Percentiles rank a stretch among this genome's conserved stretches.
phyloP scores from a whole-genome alignment of 2,329 filamentous ascomycete species.

The Fusarium incarnatum region DNA sequence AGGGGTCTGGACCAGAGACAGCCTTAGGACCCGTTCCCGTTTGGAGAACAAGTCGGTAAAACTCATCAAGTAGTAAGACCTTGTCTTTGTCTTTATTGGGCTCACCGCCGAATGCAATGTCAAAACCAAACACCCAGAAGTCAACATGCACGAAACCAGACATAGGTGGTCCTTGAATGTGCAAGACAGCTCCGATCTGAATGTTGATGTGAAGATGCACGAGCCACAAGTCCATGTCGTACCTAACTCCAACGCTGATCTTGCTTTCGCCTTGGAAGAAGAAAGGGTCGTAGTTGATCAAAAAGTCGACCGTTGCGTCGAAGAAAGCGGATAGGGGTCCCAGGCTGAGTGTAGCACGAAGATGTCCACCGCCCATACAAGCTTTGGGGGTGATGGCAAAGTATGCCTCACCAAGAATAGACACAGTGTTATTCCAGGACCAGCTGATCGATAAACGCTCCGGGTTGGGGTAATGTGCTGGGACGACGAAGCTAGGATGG shows the following conservation, averaged over 20 bases:
- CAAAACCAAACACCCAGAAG: constrained; percentile 2
- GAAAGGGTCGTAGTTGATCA: background rate
- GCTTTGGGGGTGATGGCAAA: background rate
- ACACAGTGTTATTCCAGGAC: background rate
- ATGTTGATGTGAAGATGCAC: background rate
- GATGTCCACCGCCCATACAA: background rate
- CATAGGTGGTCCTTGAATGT: background rate
- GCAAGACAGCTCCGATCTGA: background rate
- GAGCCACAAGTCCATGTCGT: background rate
- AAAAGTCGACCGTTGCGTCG: background rate
- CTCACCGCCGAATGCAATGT: constrained; percentile 25
- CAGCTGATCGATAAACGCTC: background rate
- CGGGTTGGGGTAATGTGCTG: background rate
- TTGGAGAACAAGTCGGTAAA: too few relatives aligned
- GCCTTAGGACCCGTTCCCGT: too few relatives aligned
- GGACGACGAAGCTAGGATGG: background rate
- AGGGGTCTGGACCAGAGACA: too few relatives aligned
- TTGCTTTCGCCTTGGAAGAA: background rate
- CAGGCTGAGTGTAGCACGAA: background rate
- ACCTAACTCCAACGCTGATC: background rate
- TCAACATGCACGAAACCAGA: background rate
- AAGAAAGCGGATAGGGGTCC: background rate
- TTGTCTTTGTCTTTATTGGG: too few relatives aligned
- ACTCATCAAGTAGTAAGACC: too few relatives aligned
- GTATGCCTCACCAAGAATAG: background rate